Evolutionary conservation across 441 rosid genomes (phyloP).

Genomic region (Populus trichocarpa): DNA sequence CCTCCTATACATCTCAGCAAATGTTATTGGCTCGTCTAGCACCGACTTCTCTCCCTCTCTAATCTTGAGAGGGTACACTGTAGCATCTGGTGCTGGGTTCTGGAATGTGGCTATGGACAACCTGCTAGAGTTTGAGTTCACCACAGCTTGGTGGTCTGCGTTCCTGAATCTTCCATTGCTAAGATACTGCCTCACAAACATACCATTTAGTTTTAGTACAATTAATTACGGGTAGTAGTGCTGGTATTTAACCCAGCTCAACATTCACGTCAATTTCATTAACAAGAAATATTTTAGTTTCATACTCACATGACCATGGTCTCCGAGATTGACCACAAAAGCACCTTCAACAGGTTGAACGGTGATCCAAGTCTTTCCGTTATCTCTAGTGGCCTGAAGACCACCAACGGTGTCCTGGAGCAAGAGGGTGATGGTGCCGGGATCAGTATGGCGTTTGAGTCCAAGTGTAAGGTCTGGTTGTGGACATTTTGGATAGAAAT

Average conservation of each 20-base stretch:
- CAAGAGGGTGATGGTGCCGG: slow-evolving; percentile 87
- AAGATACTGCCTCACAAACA: slow-evolving; percentile 40
- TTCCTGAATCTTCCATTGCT: slow-evolving; percentile 96
- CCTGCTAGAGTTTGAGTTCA: slow-evolving; percentile 74
- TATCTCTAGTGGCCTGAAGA: slow-evolving; percentile 15
- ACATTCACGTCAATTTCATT: too few species aligned
- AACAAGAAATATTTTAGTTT: background rate
- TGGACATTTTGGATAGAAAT: slow-evolving; percentile 90
- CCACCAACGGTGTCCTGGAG: slow-evolving; percentile 99
- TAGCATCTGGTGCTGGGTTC: slow-evolving; percentile 84
- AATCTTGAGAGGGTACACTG: slow-evolving; percentile 66
- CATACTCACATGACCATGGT: slow-evolving; percentile 62
- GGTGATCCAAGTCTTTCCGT: too few species aligned
- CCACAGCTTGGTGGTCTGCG: slow-evolving; percentile 93
- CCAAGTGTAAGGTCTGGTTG: slow-evolving; percentile 95
- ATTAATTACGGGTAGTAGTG: too few species aligned
- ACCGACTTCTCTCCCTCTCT: slow-evolving; percentile 67
- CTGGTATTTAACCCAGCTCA: too few species aligned
- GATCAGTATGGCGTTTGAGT: slow-evolving; percentile 95
- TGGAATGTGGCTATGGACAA: slow-evolving; percentile 87
- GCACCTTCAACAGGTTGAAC: too few species aligned
- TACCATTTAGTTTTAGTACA: background rate
- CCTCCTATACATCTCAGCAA: slow-evolving; percentile 85
- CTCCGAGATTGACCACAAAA: too few species aligned
- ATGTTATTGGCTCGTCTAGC: slow-evolving; percentile 65